Conservation (phyloP, 352 stramenopile species). For the Phytophthora boehmeriae region DNA sequence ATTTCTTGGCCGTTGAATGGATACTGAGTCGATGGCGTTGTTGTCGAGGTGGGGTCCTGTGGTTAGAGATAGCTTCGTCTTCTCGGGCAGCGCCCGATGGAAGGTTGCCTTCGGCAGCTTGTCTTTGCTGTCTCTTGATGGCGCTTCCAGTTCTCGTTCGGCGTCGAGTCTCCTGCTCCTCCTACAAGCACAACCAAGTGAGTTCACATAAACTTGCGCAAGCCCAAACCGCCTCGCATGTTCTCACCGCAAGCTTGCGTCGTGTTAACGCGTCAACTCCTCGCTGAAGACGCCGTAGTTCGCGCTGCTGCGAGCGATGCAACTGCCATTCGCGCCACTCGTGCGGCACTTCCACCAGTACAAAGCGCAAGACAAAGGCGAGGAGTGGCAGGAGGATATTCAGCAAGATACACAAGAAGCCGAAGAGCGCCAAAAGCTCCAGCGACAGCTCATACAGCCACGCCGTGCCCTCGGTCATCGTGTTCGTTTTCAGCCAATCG, state of each 20-base stretch:
- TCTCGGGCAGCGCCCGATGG: neutral
- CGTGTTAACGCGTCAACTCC: slow-evolving; percentile 32
- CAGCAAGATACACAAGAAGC: slow-evolving; percentile 48
- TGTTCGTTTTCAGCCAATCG: slow-evolving; percentile 36
- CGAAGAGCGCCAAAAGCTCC: slow-evolving; percentile 54
- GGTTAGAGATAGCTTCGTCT: neutral
- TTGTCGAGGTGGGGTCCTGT: slow-evolving; percentile 6
- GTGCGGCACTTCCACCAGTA: slow-evolving; percentile 33
- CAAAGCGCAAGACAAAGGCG: slow-evolving; percentile 33
- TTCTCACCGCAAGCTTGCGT: slow-evolving; percentile 28
- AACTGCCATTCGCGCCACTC: slow-evolving; percentile 48
- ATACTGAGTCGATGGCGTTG: slow-evolving; percentile 43
- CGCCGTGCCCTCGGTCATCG: neutral
- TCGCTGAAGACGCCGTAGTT: slow-evolving; percentile 41
- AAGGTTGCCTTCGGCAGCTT: neutral
- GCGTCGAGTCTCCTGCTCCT: slow-evolving; percentile 31
- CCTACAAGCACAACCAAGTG: slow-evolving; percentile 7
- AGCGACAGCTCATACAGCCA: slow-evolving; percentile 26
- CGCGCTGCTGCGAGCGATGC: slow-evolving; percentile 44
- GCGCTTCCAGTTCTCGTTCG: slow-evolving; percentile 14
- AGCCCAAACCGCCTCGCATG: neutral
- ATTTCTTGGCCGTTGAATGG: slow-evolving; percentile 43
- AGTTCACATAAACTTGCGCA: neutral
- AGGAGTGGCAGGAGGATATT: slow-evolving; percentile 46
- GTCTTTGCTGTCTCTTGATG: slow-evolving; percentile 16